Evolutionary conservation across 2,329 filamentous ascomycete genomes (phyloP).

Genomic region (Cyphellophora europaea): DNA sequence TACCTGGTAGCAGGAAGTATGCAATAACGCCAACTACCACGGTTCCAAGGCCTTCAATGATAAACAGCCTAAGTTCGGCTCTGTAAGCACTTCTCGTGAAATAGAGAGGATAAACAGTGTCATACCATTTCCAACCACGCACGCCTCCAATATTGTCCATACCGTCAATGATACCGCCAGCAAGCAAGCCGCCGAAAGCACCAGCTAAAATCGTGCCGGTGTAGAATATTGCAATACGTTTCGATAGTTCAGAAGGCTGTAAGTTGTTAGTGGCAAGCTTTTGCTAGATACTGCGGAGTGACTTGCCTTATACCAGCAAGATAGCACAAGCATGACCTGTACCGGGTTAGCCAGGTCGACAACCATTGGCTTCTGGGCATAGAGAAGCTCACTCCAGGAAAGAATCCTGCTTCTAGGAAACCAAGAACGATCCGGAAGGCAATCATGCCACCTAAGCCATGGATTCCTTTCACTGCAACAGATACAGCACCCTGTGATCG

Average conservation of each 20-base stretch:
- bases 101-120: conserved; percentile 30
- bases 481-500: conserved; percentile 30
- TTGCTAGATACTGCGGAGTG: not conserved
- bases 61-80: conserved; percentile 25
- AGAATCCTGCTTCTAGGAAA: conserved; percentile 25
- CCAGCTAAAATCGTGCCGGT: conserved; percentile 48
- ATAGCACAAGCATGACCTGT: conserved; percentile 42
- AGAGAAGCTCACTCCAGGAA: conserved; percentile 28
- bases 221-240: conserved; percentile 50
- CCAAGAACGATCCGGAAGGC: conserved; percentile 33
- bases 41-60: conserved; percentile 23
- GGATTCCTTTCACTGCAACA: conserved; percentile 41
- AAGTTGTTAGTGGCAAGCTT: not conserved
- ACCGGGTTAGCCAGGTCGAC: too few relatives aligned
- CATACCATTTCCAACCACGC: conserved; percentile 27
- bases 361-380: too few relatives aligned
- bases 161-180: conserved; percentile 36
- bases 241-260: conserved; percentile 46
- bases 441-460: conserved; percentile 33
- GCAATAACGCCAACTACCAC: conserved; percentile 17
- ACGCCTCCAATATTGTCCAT: conserved; percentile 15
- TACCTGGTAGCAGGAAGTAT: conserved; percentile 21
- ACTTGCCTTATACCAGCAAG: conserved; percentile 53
- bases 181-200: conserved; percentile 52
- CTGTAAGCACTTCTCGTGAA: conserved; percentile 1